phyloP scores from a whole-genome alignment of 345 rosid genomes.

The Citrus medica region DNA sequence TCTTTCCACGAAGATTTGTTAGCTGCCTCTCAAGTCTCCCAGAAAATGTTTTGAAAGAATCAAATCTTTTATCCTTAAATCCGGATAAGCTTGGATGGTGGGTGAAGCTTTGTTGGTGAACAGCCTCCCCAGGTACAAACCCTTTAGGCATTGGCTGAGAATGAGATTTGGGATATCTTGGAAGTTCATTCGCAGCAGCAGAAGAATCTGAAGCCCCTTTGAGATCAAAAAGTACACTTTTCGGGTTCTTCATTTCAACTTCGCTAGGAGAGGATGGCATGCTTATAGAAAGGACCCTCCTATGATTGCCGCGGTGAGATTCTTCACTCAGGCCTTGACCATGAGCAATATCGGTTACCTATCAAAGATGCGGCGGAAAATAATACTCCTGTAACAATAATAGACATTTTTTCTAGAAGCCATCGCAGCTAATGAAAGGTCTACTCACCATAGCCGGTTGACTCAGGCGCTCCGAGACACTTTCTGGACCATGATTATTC shows the following conservation, averaged over 20 bases:
- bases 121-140: constrained; percentile 5
- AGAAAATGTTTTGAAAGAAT: constrained; percentile 89
- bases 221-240: constrained; percentile 26
- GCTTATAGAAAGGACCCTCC: constrained; percentile 51
- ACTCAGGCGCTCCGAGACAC: not conserved
- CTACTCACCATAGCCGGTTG: constrained; percentile 21
- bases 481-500: not conserved
- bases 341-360: constrained; percentile 3
- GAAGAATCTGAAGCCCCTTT: constrained; percentile 23
- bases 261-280: constrained; percentile 54
- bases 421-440: not conserved
- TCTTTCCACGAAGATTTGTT: constrained; percentile 56
- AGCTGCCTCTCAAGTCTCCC: constrained; percentile 81
- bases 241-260: constrained; percentile 13
- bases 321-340: constrained; percentile 13
- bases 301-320: constrained; percentile 22
- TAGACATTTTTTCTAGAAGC: not conserved
- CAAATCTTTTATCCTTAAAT: constrained; percentile 57
- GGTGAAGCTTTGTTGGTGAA: constrained; percentile 16
- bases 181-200: constrained; percentile 16
- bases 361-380: not conserved
- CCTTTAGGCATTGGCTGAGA: constrained; percentile 71
- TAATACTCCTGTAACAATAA: not conserved
- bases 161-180: constrained; percentile 33
- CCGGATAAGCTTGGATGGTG: constrained; percentile 31